phyloP scores from a whole-genome alignment of 495 filamentous ascomycete genomes.

The Massariosphaeria phaeospora region DNA sequence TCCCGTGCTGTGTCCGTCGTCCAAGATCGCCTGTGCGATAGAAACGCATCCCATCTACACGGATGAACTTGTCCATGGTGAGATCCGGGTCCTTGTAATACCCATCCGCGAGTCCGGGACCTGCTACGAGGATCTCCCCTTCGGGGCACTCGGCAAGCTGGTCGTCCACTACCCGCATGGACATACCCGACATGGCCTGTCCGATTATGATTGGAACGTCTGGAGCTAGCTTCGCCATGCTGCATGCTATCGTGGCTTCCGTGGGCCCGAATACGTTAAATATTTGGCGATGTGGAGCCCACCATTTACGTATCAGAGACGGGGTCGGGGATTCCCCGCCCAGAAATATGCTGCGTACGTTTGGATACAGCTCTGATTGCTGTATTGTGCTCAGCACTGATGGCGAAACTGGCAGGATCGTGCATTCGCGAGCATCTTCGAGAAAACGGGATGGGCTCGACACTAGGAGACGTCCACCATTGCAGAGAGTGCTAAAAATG shows the following conservation, averaged over 20 bases:
- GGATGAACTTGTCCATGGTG: slow-evolving; percentile 47
- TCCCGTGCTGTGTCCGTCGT: slow-evolving; percentile 11
- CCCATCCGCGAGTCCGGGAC: slow-evolving; percentile 4
- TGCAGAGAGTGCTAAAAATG: slow-evolving; percentile 19
- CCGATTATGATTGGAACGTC: not conserved
- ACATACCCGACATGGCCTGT: not conserved
- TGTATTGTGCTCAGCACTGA: slow-evolving; percentile 23
- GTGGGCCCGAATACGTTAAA: slow-evolving; percentile 40
- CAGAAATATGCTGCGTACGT: slow-evolving; percentile 28
- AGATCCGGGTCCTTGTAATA: slow-evolving; percentile 11
- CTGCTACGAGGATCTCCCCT: slow-evolving; percentile 17
- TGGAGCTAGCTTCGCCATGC: slow-evolving; percentile 8
- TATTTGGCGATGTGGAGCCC: slow-evolving; percentile 16
- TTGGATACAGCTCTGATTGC: slow-evolving; percentile 1
- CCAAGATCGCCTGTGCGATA: slow-evolving; percentile 30
- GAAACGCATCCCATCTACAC: not conserved
- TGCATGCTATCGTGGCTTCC: slow-evolving; percentile 33
- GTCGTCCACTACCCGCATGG: slow-evolving; percentile 6
- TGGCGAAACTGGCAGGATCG: slow-evolving; percentile 28
- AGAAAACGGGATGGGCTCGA: slow-evolving; percentile 18
- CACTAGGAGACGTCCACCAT: slow-evolving; percentile 30
- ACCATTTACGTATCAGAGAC: slow-evolving; percentile 27
- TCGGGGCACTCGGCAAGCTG: not conserved
- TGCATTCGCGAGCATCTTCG: slow-evolving; percentile 7
- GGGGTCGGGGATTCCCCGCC: slow-evolving; percentile 32